Percentiles rank a stretch among this genome's conserved stretches.
phyloP scores from a whole-genome alignment of 2,329 filamentous ascomycete species.

The Colletotrichum sp. region DNA sequence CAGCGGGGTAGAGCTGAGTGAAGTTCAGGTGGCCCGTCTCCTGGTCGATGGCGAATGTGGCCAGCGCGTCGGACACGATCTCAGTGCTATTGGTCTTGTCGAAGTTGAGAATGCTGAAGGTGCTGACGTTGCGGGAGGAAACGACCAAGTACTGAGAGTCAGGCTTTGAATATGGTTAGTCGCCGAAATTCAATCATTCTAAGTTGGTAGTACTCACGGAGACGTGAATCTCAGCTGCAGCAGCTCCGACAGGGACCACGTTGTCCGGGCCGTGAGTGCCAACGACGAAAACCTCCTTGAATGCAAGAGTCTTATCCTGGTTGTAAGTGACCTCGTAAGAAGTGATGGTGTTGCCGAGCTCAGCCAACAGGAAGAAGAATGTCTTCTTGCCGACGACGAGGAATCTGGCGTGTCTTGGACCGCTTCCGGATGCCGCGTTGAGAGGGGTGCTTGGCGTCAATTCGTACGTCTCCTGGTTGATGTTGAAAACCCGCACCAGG shows the following conservation, averaged over 20 bases:
- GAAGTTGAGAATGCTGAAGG: conserved; percentile 50
- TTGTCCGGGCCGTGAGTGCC: conserved; percentile 51
- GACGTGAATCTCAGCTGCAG: conserved; percentile 60
- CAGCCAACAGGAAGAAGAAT: conserved; percentile 64
- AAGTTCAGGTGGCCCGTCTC: conserved; percentile 58
- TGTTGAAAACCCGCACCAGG: conserved; percentile 13
- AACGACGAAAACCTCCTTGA: conserved; percentile 51
- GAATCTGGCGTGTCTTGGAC: conserved; percentile 52
- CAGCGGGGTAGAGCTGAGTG: conserved; percentile 62
- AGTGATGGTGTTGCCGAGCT: conserved; percentile 61
- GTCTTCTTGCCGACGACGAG: conserved; percentile 46
- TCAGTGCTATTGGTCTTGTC: conserved; percentile 36
- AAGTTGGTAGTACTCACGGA: conserved; percentile 49
- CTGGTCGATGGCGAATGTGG: conserved; percentile 62
- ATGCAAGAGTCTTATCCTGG: conserved; percentile 40
- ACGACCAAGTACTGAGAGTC: conserved; percentile 68
- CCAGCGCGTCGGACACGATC: conserved; percentile 66
- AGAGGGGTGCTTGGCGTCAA: conserved; percentile 12
- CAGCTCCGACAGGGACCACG: conserved; percentile 43
- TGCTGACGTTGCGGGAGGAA: conserved; percentile 68
- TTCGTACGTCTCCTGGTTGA: conserved; percentile 12
- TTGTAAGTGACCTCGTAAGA: conserved; percentile 61
- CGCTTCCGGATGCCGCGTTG: conserved; percentile 3
- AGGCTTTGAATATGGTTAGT: conserved; percentile 38
- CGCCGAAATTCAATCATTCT: not conserved